Evolutionary conservation across 1,284 basidiomycete species (phyloP).

Genomic region (Rhizoctonia solani): DNA sequence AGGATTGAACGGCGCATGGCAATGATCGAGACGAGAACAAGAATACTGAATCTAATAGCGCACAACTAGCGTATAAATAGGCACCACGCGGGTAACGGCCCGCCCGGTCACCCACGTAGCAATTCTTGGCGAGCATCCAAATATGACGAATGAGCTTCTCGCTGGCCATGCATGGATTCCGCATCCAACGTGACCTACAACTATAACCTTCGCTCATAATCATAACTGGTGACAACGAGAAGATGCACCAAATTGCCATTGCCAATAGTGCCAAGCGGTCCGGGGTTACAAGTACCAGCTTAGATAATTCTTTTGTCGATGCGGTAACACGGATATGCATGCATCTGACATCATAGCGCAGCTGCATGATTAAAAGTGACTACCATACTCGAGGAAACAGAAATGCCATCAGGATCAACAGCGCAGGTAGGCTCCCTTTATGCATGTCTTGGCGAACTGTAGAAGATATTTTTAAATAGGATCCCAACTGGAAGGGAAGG

Average conservation of each 20-base stretch:
- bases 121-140: too few relatives aligned
- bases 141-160: too few relatives aligned
- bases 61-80: slow-evolving; percentile 8
- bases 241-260: too few relatives aligned
- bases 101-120: slow-evolving; percentile 26
- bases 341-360: too few relatives aligned
- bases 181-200: not conserved
- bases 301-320: too few relatives aligned
- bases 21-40: too few relatives aligned
- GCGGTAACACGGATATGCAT: too few relatives aligned
- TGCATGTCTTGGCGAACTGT: not conserved
- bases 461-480: slow-evolving; percentile 9
- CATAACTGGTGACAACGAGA: too few relatives aligned
- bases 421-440: not conserved
- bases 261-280: slow-evolving; percentile 14
- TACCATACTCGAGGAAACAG: not conserved
- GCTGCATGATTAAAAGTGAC: not conserved
- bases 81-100: slow-evolving; percentile 12
- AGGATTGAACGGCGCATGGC: slow-evolving; percentile 16
- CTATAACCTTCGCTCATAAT: too few relatives aligned
- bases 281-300: slow-evolving; percentile 10
- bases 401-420: slow-evolving; percentile 20
- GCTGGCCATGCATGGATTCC: not conserved
- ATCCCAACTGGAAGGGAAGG: slow-evolving; percentile 36
- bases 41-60: too few relatives aligned